Evolutionary conservation across 441 rosid species (phyloP).

Genomic region (Erysimum cheiri): DNA sequence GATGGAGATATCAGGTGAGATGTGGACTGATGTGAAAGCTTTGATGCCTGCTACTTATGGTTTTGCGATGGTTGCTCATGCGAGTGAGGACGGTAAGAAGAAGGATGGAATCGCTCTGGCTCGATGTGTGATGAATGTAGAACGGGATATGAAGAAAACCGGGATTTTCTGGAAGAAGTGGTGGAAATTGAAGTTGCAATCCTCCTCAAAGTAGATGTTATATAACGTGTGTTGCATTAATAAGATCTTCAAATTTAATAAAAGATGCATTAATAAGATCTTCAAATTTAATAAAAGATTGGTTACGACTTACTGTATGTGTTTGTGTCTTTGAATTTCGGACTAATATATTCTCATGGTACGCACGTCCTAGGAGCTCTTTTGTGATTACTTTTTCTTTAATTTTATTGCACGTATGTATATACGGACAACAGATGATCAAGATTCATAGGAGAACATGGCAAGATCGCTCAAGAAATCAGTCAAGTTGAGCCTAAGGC

Average conservation of each 20-base stretch:
- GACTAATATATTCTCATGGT: conserved; percentile 23
- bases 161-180: conserved; percentile 21
- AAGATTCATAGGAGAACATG: conserved; percentile 24
- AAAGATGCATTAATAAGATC: conserved; percentile 22
- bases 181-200: conserved; percentile 30
- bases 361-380: conserved; percentile 35
- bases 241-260: conserved; percentile 12
- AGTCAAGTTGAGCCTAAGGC: conserved; percentile 54
- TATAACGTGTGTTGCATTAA: not conserved
- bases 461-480: conserved; percentile 49
- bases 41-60: conserved; percentile 33
- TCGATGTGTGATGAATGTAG: conserved; percentile 27
- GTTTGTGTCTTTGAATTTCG: not conserved
- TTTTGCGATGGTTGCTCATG: conserved; percentile 31
- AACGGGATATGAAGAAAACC: not conserved
- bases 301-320: not conserved
- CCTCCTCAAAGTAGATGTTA: not conserved
- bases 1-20: not conserved
- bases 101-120: conserved; percentile 26
- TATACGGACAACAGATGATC: not conserved
- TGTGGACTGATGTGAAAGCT: not conserved
- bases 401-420: conserved; percentile 14
- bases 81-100: conserved; percentile 16
- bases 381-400: not conserved
- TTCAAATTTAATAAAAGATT: conserved; percentile 14